These are phyloP conservation scores for Capsicum pubescens DNA, from an alignment of 257 asterid genomes.

Conservation along the genomic window DNA sequence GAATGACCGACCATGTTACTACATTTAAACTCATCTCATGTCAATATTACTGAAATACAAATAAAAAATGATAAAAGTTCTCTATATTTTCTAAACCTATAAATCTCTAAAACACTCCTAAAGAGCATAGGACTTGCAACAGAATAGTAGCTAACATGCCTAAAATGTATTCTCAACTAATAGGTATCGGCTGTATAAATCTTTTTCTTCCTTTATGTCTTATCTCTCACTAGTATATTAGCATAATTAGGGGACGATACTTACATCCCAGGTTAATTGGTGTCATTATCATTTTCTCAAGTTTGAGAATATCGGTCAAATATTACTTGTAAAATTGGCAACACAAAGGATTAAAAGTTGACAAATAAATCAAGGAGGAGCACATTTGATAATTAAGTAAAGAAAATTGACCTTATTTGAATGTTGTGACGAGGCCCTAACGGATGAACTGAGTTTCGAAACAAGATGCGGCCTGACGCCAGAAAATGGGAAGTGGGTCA, in stretches of 20 bases:
- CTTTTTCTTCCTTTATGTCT: not conserved
- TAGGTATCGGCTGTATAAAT: not conserved
- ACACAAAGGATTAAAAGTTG: not conserved
- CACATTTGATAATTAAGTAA: not conserved
- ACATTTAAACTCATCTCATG: slow-evolving; percentile 13
- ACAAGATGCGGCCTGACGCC: not conserved
- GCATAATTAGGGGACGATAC: not conserved
- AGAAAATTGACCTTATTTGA: not conserved
- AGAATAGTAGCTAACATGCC: not conserved
- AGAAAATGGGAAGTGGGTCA: not conserved
- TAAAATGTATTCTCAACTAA: not conserved
- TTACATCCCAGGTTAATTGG: not conserved
- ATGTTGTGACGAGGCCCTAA: slow-evolving; percentile 11
- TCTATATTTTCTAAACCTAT: not conserved
- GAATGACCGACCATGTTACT: not conserved
- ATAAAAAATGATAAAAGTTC: not conserved
- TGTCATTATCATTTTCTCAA: not conserved
- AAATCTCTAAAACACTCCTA: not conserved
- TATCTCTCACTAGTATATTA: not conserved
- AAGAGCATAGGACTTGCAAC: not conserved
- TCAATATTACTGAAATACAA: not conserved
- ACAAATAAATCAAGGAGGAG: not conserved
- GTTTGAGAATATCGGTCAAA: not conserved
- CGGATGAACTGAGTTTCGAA: not conserved
- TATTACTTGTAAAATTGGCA: not conserved